A percentile compares a stretch with the other conserved stretches of the same genome.
These are phyloP conservation scores for Collariella sp. DNA, from an alignment of 495 filamentous ascomycete genomes.

Conservation along the genomic window DNA sequence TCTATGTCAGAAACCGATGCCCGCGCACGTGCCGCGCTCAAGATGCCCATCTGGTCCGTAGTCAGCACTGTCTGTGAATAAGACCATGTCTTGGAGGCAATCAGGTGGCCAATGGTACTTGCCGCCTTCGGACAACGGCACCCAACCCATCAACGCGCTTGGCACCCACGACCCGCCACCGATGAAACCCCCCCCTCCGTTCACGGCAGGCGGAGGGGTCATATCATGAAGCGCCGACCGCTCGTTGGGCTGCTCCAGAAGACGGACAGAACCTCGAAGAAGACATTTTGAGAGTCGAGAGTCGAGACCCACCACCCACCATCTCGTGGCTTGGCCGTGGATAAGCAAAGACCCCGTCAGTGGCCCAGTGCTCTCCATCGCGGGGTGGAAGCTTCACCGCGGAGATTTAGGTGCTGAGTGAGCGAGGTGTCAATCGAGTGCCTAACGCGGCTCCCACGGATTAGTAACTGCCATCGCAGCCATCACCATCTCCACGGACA, in stretches of 20 bases:
- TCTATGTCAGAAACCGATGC: too few relatives aligned
- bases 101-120: slow-evolving; percentile 7
- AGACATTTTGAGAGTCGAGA: too few relatives aligned
- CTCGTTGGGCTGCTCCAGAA: too few relatives aligned
- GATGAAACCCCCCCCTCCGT: not conserved
- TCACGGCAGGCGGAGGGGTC: not conserved
- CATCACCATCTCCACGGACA: slow-evolving; percentile 9
- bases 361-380: not conserved
- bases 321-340: not conserved
- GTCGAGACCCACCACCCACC: not conserved
- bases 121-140: not conserved
- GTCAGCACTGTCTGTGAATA: not conserved
- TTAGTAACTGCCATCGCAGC: not conserved
- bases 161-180: not conserved
- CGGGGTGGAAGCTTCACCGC: slow-evolving; percentile 1
- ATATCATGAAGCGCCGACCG: not conserved
- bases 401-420: slow-evolving; percentile 1
- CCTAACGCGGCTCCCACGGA: not conserved
- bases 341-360: not conserved
- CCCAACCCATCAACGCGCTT: too few relatives aligned
- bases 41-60: not conserved
- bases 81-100: slow-evolving; percentile 3
- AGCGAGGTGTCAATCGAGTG: not conserved
- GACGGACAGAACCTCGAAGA: too few relatives aligned
- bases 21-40: too few relatives aligned